Conservation (phyloP, 108 stramenopile species). For the Pseudonitzschia multistriata region DNA sequence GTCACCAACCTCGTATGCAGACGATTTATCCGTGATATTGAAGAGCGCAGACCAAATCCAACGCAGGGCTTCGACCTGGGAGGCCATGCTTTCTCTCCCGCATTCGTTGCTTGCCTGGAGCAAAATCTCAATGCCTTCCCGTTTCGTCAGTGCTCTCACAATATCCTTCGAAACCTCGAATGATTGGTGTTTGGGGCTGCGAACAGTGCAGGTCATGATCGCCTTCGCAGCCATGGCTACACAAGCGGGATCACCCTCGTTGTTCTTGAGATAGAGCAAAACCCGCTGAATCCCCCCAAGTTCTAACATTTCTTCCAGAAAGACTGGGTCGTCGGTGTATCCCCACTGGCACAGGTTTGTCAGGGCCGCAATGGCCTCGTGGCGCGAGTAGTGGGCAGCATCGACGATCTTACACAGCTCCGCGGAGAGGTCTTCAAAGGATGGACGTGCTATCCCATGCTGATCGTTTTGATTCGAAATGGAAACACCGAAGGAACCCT, state of each 20-base stretch:
- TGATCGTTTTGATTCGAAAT: not conserved
- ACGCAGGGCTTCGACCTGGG: not conserved
- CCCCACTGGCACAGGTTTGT: not conserved
- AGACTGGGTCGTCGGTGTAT: not conserved
- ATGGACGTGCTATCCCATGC: not conserved
- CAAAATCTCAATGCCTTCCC: not conserved
- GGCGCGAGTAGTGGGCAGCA: not conserved
- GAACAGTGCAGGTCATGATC: slow-evolving; percentile 2
- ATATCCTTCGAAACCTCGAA: not conserved
- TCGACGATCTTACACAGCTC: not conserved
- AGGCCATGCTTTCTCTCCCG: not conserved
- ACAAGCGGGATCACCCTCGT: not conserved
- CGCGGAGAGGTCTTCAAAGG: not conserved
- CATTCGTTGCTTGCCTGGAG: not conserved
- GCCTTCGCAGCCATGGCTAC: not conserved
- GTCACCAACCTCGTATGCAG: not conserved
- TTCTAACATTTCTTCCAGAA: not conserved
- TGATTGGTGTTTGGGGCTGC: not conserved
- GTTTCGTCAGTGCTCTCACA: not conserved
- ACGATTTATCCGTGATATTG: slow-evolving; percentile 4
- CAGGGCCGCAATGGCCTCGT: not conserved
- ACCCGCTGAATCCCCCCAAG: slow-evolving; percentile 11
- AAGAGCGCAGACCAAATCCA: slow-evolving; percentile 8
- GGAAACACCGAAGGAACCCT: not conserved
- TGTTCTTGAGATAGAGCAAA: slow-evolving; percentile 1